These are phyloP conservation scores for Lepidium sativum DNA, from an alignment of 345 rosid species.

Conservation along the genomic window DNA sequence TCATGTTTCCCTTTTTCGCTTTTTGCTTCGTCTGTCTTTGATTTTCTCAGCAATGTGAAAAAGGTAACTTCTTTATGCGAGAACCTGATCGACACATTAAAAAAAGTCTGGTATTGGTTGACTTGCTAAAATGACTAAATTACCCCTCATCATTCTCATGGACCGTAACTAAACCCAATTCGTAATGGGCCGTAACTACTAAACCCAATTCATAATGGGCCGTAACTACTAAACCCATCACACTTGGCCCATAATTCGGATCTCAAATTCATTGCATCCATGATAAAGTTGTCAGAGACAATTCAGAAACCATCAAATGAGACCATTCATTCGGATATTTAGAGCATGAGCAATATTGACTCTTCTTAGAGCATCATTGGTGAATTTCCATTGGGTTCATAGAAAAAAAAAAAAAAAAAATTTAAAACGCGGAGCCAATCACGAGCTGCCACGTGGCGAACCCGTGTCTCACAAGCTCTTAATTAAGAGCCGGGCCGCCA, in stretches of 20 bases:
- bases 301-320: background rate
- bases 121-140: background rate
- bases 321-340: too few relatives aligned
- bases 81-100: too few relatives aligned
- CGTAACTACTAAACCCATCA: background rate
- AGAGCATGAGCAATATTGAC: too few relatives aligned
- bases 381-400: too few relatives aligned
- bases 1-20: slow-evolving; percentile 34
- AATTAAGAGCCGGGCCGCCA: too few relatives aligned
- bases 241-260: background rate
- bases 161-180: background rate
- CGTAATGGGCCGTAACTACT: background rate
- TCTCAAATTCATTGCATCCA: background rate
- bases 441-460: too few relatives aligned
- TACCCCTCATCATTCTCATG: background rate
- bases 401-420: too few relatives aligned
- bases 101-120: background rate
- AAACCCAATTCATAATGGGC: background rate
- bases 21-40: background rate
- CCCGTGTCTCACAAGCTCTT: too few relatives aligned
- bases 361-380: too few relatives aligned
- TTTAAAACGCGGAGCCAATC: too few relatives aligned
- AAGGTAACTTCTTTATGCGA: background rate
- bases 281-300: background rate
- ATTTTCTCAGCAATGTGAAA: slow-evolving; percentile 15